Evolutionary conservation across 2,329 filamentous ascomycete species (phyloP).

Genomic region (Sarocladiaceae sp.): DNA sequence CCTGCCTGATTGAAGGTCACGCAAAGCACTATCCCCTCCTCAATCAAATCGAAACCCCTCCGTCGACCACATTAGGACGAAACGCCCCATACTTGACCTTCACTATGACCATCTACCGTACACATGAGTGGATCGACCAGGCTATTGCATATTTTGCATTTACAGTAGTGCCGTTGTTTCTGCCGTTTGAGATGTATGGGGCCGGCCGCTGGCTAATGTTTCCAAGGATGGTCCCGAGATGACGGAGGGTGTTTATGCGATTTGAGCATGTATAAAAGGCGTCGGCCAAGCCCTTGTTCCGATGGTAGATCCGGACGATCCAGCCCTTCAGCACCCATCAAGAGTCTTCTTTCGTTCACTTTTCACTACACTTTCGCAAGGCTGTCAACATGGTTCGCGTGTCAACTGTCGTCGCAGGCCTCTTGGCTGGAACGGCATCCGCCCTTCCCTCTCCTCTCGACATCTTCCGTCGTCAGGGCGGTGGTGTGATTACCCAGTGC

Average conservation of each 20-base stretch:
- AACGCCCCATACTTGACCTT: neutral
- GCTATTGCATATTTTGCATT: too few species aligned
- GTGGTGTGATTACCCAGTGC: constrained; percentile 42
- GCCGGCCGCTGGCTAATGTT: constrained; percentile 2
- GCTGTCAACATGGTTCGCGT: constrained; percentile 5
- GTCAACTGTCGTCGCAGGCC: constrained; percentile 9
- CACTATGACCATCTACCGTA: too few species aligned
- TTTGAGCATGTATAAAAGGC: neutral
- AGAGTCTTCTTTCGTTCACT: neutral
- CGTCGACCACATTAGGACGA: neutral
- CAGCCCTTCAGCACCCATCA: neutral
- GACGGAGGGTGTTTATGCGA: neutral
- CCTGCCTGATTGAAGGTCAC: too few species aligned
- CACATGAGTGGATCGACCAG: too few species aligned
- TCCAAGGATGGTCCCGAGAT: neutral
- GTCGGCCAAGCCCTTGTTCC: neutral
- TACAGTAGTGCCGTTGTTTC: neutral
- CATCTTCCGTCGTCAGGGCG: constrained; percentile 36
- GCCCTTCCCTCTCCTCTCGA: constrained; percentile 33
- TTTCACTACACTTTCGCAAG: neutral
- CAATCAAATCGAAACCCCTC: constrained; percentile 5
- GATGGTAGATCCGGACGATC: neutral
- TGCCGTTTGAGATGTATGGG: neutral
- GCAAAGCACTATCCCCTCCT: neutral
- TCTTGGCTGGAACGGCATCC: constrained; percentile 22